Conservation (phyloP, 208 protist species). For the Trypanosoma theileri region DNA sequence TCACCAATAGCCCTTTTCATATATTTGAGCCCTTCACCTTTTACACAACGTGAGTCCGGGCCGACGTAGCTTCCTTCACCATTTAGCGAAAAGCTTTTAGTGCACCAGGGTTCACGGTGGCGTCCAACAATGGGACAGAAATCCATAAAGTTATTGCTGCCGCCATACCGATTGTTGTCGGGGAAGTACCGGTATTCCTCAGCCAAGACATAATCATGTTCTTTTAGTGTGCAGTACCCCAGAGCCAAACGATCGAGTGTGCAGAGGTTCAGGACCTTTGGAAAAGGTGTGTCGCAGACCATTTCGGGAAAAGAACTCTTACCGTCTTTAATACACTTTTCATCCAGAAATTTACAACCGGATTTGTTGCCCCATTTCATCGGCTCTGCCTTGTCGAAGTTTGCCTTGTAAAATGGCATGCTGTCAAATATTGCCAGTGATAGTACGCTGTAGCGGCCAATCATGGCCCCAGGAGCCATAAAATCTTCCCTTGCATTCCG, state of each 20-base stretch:
- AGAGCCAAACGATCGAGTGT: neutral
- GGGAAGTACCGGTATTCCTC: neutral
- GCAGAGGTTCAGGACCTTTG: no score
- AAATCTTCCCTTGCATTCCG: no score
- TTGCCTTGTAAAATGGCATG: conserved; percentile 31
- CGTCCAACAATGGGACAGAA: no score
- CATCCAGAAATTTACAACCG: conserved; percentile 30
- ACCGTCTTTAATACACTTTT: neutral
- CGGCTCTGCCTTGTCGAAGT: conserved; percentile 8
- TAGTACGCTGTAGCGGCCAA: conserved; percentile 16
- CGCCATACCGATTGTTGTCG: neutral
- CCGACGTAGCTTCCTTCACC: no score
- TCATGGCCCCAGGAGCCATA: no score
- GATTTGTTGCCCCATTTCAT: conserved; percentile 34
- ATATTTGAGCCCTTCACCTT: no score
- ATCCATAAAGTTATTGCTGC: no score
- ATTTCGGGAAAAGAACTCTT: neutral
- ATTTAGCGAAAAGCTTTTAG: no score
- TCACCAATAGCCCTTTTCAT: no score
- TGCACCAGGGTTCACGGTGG: no score
- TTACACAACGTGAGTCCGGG: no score
- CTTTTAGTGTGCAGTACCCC: neutral
- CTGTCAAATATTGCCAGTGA: conserved; percentile 47
- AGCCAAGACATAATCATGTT: neutral
- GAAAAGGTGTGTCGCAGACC: neutral